phyloP scores from a whole-genome alignment of 768 basidiomycete species.

The Dentipellis sp. region DNA sequence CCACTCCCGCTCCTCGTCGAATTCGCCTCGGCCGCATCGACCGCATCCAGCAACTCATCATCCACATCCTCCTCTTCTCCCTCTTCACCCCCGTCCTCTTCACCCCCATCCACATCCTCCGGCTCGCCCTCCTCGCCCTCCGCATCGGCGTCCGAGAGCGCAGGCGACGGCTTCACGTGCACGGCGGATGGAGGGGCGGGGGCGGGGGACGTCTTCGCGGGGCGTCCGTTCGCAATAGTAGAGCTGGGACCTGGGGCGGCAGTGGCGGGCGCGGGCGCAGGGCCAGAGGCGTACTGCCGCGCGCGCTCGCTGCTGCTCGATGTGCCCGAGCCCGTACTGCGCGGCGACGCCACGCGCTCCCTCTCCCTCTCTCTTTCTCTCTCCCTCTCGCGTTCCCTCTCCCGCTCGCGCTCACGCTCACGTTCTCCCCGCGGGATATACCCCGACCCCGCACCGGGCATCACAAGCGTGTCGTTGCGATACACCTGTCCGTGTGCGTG shows the following conservation, averaged over 20 bases:
- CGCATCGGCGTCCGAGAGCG: slow-evolving; percentile 25
- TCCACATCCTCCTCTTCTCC: slow-evolving; percentile 19
- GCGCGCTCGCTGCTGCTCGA: slow-evolving; percentile 8
- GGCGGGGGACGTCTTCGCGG: not conserved
- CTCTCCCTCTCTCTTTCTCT: too few species aligned
- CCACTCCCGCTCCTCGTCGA: too few species aligned
- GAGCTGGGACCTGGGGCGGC: slow-evolving; percentile 4
- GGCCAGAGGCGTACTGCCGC: slow-evolving; percentile 18
- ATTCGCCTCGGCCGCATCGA: slow-evolving; percentile 30
- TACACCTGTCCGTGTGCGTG: slow-evolving; percentile 6
- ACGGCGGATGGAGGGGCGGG: slow-evolving; percentile 7
- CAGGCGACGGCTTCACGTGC: slow-evolving; percentile 1
- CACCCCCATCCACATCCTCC: slow-evolving; percentile 14
- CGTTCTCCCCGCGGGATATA: too few species aligned
- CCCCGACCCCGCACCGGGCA: slow-evolving; percentile 1
- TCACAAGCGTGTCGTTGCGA: slow-evolving; percentile 12
- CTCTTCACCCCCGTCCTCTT: not conserved
- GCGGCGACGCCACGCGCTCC: slow-evolving; percentile 17
- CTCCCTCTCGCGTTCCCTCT: slow-evolving; percentile 8
- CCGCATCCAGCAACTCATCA: slow-evolving; percentile 28
- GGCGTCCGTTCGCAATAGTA: too few species aligned
- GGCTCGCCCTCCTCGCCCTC: slow-evolving; percentile 26
- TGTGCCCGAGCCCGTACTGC: slow-evolving; percentile 30
- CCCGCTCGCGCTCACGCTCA: too few species aligned
- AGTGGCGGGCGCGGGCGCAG: slow-evolving; percentile 10